Evolutionary conservation across 1,139 yeast genomes (phyloP).

Genomic region (Lodderomyces orthopsilosis): DNA sequence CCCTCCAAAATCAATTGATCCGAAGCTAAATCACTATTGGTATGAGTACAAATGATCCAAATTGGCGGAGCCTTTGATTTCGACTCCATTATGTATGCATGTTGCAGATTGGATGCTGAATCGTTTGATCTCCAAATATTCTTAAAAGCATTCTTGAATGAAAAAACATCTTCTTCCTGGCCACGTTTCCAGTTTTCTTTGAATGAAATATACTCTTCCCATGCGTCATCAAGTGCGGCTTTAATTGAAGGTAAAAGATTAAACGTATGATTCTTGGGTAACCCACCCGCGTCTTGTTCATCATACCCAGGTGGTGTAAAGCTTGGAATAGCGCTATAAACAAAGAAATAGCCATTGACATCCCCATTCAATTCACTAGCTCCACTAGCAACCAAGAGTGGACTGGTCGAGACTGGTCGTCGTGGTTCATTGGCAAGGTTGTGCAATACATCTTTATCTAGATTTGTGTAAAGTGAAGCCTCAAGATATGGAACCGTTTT

Average conservation of each 20-base stretch:
- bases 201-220: slow-evolving; percentile 63
- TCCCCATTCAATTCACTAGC: slow-evolving; percentile 72
- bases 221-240: slow-evolving; percentile 63
- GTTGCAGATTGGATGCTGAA: not conserved
- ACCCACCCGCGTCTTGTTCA: slow-evolving; percentile 21
- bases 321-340: slow-evolving; percentile 66
- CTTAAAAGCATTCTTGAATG: slow-evolving; percentile 55
- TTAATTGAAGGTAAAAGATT: slow-evolving; percentile 47
- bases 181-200: slow-evolving; percentile 57
- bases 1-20: slow-evolving; percentile 60
- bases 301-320: slow-evolving; percentile 52
- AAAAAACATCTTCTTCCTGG: slow-evolving; percentile 63
- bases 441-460: slow-evolving; percentile 56
- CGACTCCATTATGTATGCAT: slow-evolving; percentile 12
- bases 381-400: slow-evolving; percentile 71
- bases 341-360: slow-evolving; percentile 69
- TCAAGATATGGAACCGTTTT: slow-evolving; percentile 72
- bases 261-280: slow-evolving; percentile 32
- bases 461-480: slow-evolving; percentile 59
- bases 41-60: slow-evolving; percentile 63
- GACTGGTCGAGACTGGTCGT: slow-evolving; percentile 60
- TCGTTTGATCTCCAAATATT: slow-evolving; percentile 35
- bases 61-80: slow-evolving; percentile 58
- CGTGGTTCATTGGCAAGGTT: slow-evolving; percentile 69
- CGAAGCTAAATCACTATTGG: slow-evolving; percentile 52